Percentiles rank a stretch among this genome's conserved stretches.
These are phyloP conservation scores for Candida jianshihensis DNA, from an alignment of 805 yeast species.

Conservation along the genomic window DNA sequence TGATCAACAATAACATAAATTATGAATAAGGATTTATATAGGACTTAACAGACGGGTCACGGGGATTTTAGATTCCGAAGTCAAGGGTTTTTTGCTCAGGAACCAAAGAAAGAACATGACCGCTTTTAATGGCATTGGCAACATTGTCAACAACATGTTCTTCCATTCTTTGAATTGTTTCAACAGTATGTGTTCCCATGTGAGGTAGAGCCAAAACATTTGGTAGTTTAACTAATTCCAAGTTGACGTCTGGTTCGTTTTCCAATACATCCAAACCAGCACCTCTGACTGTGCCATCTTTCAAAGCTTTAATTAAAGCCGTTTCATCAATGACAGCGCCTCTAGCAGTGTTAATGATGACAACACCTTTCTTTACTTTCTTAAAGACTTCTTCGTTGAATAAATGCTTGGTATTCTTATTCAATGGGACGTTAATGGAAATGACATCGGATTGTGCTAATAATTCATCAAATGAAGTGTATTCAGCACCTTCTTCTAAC, in stretches of 20 bases:
- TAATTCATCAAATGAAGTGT: slow-evolving; percentile 65
- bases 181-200: slow-evolving; percentile 76
- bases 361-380: slow-evolving; percentile 74
- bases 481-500: slow-evolving; percentile 62
- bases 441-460: slow-evolving; percentile 59
- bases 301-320: slow-evolving; percentile 48
- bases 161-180: slow-evolving; percentile 78
- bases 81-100: slow-evolving; percentile 54
- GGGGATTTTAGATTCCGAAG: slow-evolving; percentile 2
- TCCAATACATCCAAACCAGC: slow-evolving; percentile 77
- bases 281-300: slow-evolving; percentile 56
- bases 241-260: slow-evolving; percentile 62
- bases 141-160: slow-evolving; percentile 68
- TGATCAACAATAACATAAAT: too few species aligned
- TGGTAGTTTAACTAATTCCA: slow-evolving; percentile 54
- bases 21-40: too few species aligned
- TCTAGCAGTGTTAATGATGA: slow-evolving; percentile 76
- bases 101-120: slow-evolving; percentile 68
- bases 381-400: slow-evolving; percentile 52
- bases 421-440: slow-evolving; percentile 73
- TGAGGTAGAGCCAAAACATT: slow-evolving; percentile 80
- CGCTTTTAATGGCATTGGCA: slow-evolving; percentile 46
- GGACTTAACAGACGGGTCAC: too few species aligned
- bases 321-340: slow-evolving; percentile 75
- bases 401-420: slow-evolving; percentile 60